Conservation (phyloP, 2,329 filamentous ascomycete genomes). For the Colletotrichum viniferum region DNA sequence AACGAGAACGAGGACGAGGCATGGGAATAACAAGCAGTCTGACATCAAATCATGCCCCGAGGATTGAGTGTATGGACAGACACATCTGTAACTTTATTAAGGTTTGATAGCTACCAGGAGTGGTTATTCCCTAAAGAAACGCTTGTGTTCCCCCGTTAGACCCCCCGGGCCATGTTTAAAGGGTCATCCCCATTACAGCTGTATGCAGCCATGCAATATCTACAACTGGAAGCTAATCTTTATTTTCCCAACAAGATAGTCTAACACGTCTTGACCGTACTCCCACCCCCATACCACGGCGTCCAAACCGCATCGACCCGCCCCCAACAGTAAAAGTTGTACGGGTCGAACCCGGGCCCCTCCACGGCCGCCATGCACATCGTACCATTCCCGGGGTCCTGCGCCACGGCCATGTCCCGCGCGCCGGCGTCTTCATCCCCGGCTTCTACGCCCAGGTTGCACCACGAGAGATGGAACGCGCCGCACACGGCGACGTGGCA, state of each 20-base stretch:
- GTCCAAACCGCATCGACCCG: background rate
- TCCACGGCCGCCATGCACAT: background rate
- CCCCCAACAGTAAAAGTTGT: background rate
- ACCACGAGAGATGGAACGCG: background rate
- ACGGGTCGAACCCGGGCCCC: background rate
- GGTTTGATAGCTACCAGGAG: background rate
- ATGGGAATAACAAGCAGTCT: background rate
- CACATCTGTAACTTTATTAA: background rate
- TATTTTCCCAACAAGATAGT: fast-evolving
- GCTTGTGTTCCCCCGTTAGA: too few relatives aligned
- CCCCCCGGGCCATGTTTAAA: background rate
- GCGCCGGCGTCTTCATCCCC: background rate
- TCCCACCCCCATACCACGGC: background rate
- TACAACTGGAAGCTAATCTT: background rate
- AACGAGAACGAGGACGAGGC: background rate
- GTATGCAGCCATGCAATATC: background rate
- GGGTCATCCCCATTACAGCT: background rate
- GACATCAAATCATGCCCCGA: fast-evolving
- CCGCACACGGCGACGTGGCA: background rate
- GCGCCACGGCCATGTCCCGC: background rate
- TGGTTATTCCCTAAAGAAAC: background rate
- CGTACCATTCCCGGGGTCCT: background rate
- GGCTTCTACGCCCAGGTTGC: background rate
- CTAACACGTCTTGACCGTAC: background rate
- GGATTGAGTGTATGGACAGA: background rate